A percentile compares a stretch with the other conserved stretches of the same genome.
phyloP scores from a whole-genome alignment of 495 filamentous ascomycete genomes.

The Neurospora hispaniola region DNA sequence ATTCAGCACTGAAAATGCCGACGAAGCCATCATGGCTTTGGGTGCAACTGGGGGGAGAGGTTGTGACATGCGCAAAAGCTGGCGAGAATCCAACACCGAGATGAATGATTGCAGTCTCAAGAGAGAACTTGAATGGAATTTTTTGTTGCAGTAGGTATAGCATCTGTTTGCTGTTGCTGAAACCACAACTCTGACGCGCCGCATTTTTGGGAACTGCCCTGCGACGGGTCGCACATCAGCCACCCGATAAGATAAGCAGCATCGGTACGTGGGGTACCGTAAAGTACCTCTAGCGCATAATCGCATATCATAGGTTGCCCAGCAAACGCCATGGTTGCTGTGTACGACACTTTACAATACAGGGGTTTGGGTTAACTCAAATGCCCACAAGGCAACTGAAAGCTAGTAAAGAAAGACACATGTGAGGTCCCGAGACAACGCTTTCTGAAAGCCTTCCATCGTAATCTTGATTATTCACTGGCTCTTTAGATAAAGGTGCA shows the following conservation, averaged over 20 bases:
- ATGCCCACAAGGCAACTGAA: background rate
- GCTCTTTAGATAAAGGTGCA: slow-evolving; percentile 54
- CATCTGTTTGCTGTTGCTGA: background rate
- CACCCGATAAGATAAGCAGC: background rate
- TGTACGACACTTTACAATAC: background rate
- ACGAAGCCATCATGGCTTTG: background rate
- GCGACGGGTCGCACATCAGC: background rate
- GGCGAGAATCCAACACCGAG: background rate
- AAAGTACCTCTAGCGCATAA: background rate
- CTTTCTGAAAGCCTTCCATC: background rate
- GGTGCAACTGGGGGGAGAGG: background rate
- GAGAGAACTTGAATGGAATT: too few relatives aligned
- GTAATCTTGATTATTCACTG: background rate
- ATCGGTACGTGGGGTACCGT: too few relatives aligned
- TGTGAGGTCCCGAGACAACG: background rate
- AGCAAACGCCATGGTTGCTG: too few relatives aligned
- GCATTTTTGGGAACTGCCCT: background rate
- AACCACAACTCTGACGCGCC: background rate
- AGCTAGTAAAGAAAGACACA: background rate
- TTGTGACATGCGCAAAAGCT: background rate
- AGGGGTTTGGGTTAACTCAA: background rate
- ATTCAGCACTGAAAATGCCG: background rate
- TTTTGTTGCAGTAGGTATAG: background rate
- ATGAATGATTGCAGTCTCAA: background rate
- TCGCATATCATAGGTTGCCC: background rate